phyloP scores from a whole-genome alignment of 345 rosid species.

The Eucalyptus camaldulensis region DNA sequence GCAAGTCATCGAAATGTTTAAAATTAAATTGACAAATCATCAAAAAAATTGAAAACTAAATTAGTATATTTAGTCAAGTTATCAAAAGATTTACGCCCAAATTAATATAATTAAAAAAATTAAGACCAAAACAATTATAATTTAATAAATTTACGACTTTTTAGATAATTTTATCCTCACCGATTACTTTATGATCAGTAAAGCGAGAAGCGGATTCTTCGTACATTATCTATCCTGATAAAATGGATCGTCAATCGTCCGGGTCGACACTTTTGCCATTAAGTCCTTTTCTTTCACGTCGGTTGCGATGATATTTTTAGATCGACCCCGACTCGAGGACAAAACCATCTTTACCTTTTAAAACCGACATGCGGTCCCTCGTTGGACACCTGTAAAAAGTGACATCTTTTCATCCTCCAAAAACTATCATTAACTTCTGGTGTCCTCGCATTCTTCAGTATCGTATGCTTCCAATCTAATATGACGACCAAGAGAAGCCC shows the following conservation, averaged over 20 bases:
- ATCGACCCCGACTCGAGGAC: neutral
- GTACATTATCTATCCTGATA: neutral
- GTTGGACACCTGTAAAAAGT: neutral
- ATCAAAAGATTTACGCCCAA: fast-evolving
- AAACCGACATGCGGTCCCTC: neutral
- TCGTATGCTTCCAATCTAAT: neutral
- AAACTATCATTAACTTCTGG: neutral
- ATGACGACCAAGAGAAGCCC: neutral
- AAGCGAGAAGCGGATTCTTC: neutral
- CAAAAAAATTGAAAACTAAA: neutral
- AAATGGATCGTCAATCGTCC: neutral
- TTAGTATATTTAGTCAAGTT: neutral
- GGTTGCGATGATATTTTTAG: neutral
- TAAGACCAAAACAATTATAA: fast-evolving
- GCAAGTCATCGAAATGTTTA: fast-evolving
- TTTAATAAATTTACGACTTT: neutral
- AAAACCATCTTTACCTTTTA: neutral
- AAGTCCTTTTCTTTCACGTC: neutral
- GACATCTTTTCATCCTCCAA: neutral
- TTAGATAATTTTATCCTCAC: neutral
- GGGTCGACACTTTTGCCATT: neutral
- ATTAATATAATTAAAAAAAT: too few relatives aligned
- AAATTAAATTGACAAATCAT: fast-evolving
- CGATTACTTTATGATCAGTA: neutral
- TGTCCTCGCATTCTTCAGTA: neutral